Evolutionary conservation across 352 stramenopile genomes (phyloP).

Genomic region (Thraustochytrium sp.): DNA sequence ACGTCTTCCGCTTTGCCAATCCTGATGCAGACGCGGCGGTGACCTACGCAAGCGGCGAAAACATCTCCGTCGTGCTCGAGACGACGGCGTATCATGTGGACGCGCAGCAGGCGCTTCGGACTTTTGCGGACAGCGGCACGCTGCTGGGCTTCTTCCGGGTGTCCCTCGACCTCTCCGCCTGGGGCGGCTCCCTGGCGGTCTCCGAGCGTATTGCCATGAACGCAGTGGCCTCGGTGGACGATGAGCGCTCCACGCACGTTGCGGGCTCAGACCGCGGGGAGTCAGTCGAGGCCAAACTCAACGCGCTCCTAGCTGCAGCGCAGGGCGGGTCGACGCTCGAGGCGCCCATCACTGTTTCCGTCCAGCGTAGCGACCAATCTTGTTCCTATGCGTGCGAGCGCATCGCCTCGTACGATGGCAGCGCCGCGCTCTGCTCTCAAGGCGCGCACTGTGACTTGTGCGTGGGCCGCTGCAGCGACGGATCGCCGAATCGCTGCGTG

Average conservation of each 20-base stretch:
- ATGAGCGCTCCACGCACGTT: neutral
- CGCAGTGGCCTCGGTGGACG: neutral
- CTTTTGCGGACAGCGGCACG: neutral
- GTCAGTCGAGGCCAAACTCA: slow-evolving; percentile 33
- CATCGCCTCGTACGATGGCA: neutral
- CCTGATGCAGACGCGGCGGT: neutral
- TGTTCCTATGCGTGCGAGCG: neutral
- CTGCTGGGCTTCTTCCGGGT: neutral
- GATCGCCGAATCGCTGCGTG: neutral
- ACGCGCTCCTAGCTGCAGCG: neutral
- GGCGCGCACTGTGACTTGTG: slow-evolving; percentile 26
- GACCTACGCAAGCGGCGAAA: neutral
- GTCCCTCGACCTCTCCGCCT: neutral
- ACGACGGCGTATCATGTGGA: neutral
- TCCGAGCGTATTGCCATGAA: neutral
- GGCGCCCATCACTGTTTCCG: neutral
- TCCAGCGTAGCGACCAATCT: neutral
- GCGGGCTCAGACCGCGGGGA: slow-evolving; percentile 8
- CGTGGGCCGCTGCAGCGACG: neutral
- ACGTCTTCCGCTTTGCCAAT: neutral
- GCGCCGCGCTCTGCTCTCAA: neutral
- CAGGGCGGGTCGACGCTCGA: neutral
- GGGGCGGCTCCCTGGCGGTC: neutral
- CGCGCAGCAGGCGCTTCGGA: slow-evolving; percentile 8
- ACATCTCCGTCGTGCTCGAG: neutral